A percentile compares a stretch with the other conserved stretches of the same genome.
Conservation (phyloP, 148 eudicot genomes). For the Spergularia marina region DNA sequence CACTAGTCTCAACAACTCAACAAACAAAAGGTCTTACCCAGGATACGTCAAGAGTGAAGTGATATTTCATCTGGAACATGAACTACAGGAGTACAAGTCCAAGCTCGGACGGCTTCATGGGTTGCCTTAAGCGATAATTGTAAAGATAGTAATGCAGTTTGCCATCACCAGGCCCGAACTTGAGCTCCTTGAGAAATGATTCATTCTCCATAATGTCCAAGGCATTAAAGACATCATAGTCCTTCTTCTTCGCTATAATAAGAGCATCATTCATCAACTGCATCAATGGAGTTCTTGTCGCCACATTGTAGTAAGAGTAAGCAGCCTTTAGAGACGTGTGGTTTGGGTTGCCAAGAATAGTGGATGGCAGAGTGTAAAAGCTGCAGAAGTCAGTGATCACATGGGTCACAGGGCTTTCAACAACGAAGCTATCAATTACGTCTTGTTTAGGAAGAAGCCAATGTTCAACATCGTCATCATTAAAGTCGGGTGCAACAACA, state of each 20-base stretch:
- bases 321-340: slow-evolving; percentile 73
- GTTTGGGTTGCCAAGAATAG: slow-evolving; percentile 73
- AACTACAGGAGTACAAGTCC: slow-evolving; percentile 80
- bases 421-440: slow-evolving; percentile 76
- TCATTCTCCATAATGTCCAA: slow-evolving; percentile 90
- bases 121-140: slow-evolving; percentile 70
- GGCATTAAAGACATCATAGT: slow-evolving; percentile 83
- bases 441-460: slow-evolving; percentile 80
- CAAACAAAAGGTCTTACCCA: slow-evolving; percentile 28
- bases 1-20: slow-evolving; percentile 21
- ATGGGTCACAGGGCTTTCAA: slow-evolving; percentile 76
- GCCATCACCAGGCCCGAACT: slow-evolving; percentile 90
- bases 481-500: slow-evolving; percentile 74
- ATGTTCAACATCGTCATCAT: slow-evolving; percentile 84
- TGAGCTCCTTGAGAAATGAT: slow-evolving; percentile 70
- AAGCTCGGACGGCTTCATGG: slow-evolving; percentile 75
- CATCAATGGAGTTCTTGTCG: slow-evolving; percentile 72
- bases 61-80: slow-evolving; percentile 16
- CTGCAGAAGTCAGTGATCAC: slow-evolving; percentile 91
- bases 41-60: slow-evolving; percentile 15
- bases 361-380: slow-evolving; percentile 82
- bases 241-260: slow-evolving; percentile 66
- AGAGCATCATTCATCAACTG: slow-evolving; percentile 93
- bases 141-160: slow-evolving; percentile 89
- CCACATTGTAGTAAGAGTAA: slow-evolving; percentile 82